Evolutionary conservation across 169 alveolate genomes (phyloP).

Genomic region (Plasmodium vivax): DNA sequence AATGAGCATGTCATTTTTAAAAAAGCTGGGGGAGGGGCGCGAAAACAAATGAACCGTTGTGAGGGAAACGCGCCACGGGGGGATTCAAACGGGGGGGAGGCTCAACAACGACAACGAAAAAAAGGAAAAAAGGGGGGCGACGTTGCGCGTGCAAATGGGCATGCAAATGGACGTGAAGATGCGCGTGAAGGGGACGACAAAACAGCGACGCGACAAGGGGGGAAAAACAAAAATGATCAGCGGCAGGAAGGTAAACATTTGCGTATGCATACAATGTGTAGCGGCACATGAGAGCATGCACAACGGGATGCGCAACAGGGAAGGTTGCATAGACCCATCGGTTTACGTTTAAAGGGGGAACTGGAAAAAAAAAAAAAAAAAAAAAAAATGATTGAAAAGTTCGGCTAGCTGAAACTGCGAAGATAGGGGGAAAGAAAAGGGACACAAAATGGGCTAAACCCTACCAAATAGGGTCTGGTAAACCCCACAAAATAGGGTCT

Average conservation of each 20-base stretch:
- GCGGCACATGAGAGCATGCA: not conserved
- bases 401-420: not conserved
- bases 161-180: not conserved
- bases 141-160: not conserved
- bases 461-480: no score
- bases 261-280: not conserved
- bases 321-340: not conserved
- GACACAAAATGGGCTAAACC: not conserved
- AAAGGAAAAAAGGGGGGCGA: not conserved
- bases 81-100: not conserved
- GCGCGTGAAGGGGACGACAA: not conserved
- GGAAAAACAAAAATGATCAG: not conserved
- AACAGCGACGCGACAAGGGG: not conserved
- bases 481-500: no score
- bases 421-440: not conserved
- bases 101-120: constrained; percentile 2
- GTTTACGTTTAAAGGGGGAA: not conserved
- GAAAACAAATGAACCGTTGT: not conserved
- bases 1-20: not conserved
- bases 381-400: not conserved
- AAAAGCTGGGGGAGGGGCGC: not conserved
- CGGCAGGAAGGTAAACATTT: not conserved
- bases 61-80: not conserved
- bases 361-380: not conserved
- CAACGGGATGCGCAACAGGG: not conserved